Base-by-base conservation (phyloP, 257 asterid genomes). In the Dorcoceras hygrometricum region DNA sequence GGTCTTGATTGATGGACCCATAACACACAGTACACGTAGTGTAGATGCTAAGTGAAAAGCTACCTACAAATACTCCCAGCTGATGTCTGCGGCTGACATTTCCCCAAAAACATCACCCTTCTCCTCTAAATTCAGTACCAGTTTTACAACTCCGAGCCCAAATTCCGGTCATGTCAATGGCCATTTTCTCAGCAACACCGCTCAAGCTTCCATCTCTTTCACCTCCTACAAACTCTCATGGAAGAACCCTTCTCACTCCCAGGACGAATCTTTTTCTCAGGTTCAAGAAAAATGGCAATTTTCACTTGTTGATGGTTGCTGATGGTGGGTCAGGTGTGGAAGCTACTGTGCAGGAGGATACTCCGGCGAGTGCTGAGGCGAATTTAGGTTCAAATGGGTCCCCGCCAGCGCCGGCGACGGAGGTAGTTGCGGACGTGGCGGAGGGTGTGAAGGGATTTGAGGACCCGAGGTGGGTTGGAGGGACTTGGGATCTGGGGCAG, bases 401-500 rank as follows among this genome's bases (percentile, higher is more conserved):
- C 5, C 78, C 83, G 23, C 56, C 79, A 16, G 51, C 81, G 20
- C 26, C 67, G 54, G 56, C 57, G 58, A 64, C 63, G 9, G 70
- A 22, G 55, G 83, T 32, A n/a, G 72, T 53, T 69, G 87, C 55
- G 43, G 70, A 75, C 29, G 75, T 39, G 67, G 77, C 65, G 66
- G 76, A 80, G 75, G 8, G 63, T 61, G 75, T 25, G 69, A 78
- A 4, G 67, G 28, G 67, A 23, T 88, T 84, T 80, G 57, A 76
- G 73, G 91, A 94, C 70, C 68, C 76, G 59, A 85, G 83, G 62
- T 94, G 99, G 99, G 76, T 86, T 27, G 82, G 76, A 28, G 97
- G 99, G 69, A 94, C 96, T 10, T 94, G 99, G 97, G 96, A 94
- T 66, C 79, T 94, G 83, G 77, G 74, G 71, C 79, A 83, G 83